Evolutionary conservation across 139 green algal genomes (phyloP).

Genomic region (Chlamydomonas sp.): DNA sequence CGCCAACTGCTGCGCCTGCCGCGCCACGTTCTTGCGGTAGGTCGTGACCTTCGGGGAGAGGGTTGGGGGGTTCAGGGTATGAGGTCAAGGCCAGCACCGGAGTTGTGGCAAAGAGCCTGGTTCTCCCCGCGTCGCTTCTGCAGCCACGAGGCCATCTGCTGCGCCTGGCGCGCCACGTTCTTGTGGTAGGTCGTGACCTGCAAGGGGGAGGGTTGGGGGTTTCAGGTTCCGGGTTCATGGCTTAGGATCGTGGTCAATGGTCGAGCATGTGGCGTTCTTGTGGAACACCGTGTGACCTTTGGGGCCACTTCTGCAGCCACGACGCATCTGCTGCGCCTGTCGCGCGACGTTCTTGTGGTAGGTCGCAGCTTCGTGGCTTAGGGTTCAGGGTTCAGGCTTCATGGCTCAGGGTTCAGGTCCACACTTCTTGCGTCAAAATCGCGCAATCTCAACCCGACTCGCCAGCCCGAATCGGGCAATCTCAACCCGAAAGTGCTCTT

Average conservation of each 20-base stretch:
- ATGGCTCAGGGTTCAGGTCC: too few relatives aligned
- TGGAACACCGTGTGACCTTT: too few relatives aligned
- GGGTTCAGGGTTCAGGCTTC: too few relatives aligned
- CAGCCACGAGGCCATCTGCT: constrained; percentile 61
- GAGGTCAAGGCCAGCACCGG: too few relatives aligned
- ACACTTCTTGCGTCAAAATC: too few relatives aligned
- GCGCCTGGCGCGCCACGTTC: constrained; percentile 65
- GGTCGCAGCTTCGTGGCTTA: constrained; percentile 61
- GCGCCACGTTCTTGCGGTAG: constrained; percentile 67
- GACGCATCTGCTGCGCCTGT: constrained; percentile 57
- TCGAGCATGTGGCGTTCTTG: too few relatives aligned
- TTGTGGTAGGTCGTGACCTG: constrained; percentile 73
- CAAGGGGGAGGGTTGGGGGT: background rate
- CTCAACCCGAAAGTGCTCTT: too few relatives aligned
- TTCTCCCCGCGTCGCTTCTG: constrained; percentile 87
- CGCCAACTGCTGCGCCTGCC: constrained; percentile 61
- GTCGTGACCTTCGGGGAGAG: constrained; percentile 66
- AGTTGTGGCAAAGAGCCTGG: too few relatives aligned
- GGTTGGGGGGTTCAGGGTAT: too few relatives aligned
- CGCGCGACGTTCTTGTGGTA: constrained; percentile 70
- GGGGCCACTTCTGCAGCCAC: constrained; percentile 77
- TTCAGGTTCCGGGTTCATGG: background rate
- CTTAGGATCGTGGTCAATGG: too few relatives aligned
- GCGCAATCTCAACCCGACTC: too few relatives aligned
- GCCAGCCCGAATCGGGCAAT: too few relatives aligned